Evolutionary conservation across 2,329 filamentous ascomycete species (phyloP), one percentile per base, ranked within the genome.

Genomic region (Microcyclosporella mali): DNA sequence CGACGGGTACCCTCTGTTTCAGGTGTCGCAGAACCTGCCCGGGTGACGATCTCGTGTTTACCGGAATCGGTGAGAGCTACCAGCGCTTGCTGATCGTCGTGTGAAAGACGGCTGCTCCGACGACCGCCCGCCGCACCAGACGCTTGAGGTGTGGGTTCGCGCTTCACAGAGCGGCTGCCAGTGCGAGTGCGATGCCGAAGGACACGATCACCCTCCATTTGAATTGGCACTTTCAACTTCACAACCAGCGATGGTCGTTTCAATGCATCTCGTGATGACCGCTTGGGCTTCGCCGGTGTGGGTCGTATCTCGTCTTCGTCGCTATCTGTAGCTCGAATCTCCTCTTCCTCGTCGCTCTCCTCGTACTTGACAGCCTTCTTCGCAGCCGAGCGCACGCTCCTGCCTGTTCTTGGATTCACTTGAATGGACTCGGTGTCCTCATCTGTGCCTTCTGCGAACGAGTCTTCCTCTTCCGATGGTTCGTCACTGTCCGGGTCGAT

Each of bases 41-140:
- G 69, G 8, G 79, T 66, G 3, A 77, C 67, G 41, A 75, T 62
- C 45, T 71, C 69, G 58, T 81, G 77, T 45, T 68, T 73, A 14
- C 78, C 78, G 6, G 77, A 80, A 49, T 77, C 73, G 2, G 77
- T 75, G 33, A 82, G 64, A 12, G 73, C 75, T 34, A 79, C 64
- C 11, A 81, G 70, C 27, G 75, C 71, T 28, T 75, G 72, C 18
- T 75, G 71, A 3, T 73, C 66, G 50, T 78, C 75, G 48, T 78
- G 75, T 17, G 73, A 78, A 14, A 78, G 69, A 34, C 79, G 77
- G 56, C 75, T 79, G 50, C 72, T 79, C 48, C 77, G 71, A 50
- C 79, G 67, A 30, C 65, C 67, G 7, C 46, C 52, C 14, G 41
- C 46, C 4, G 51, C 46, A 12, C 45, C 55, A 21, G 49, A 45